Base-by-base conservation (phyloP, 495 filamentous ascomycete genomes). In the Talaromyces proteolyticus region DNA sequence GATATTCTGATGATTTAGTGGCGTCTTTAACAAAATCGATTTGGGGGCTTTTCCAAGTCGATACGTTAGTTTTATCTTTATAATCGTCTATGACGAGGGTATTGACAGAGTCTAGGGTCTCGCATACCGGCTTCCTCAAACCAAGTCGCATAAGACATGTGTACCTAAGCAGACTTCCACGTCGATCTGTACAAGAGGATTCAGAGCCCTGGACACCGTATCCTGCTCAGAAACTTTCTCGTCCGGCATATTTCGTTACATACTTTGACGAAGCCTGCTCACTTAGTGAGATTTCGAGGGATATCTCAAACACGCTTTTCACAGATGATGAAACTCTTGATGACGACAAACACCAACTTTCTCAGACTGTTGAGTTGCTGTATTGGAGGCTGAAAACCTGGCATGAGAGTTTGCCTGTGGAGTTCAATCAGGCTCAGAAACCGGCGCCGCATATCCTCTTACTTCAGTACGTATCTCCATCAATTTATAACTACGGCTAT, bases 11-110 rank as follows among this genome's bases (percentile, higher is more conserved):
- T 6, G 50, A 52, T 7, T 11, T 47, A 16, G 29, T 24, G n/a
- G 24, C 40, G 6, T 73, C 67, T 2, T 43, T 65, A 34, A 58
- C 57, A 46, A 55, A 64, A 46, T 70, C 67, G 16, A 67, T 66
- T 4, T 73, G 70, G 72, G 72, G 72, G 1, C 46, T 75, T 17
- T 73, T 72, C 43, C 66, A 73, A 42, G 63, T 73, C 37, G 72
- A 75, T 39, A 72, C 72, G 71, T 72, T 52, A 42, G 69, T 54
- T 24, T 17, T 50, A 6, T 19, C n/a, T 24, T 29, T 23, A 4
- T 49, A 14, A 19, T 34, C 45, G 10, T 44, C 6, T 34, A 12
- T 22, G 38, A 26, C 1, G 14, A 19, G 6, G 5, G 44, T 7
- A 19, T 37, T 25, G 11, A 17, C 34, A 4, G 18, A 16, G n/a